These are phyloP conservation scores for Protomyces pachydermus DNA, from an alignment of 1,139 yeast species.

Conservation along the genomic window DNA sequence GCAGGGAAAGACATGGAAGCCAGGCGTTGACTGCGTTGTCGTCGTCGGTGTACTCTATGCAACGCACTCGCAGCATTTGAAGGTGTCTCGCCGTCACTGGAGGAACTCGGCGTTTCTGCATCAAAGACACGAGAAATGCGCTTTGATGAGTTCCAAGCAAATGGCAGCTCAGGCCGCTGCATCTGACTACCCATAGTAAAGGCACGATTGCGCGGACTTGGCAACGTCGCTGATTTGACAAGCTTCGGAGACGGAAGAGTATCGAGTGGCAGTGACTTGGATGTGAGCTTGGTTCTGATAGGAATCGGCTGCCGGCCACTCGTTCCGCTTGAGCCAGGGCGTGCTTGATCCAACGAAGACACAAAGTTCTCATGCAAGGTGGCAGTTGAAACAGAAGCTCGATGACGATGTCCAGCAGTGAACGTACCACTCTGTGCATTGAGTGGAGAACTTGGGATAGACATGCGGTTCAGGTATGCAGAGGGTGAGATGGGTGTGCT, in stretches of 20 bases:
- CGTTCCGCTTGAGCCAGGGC: neutral
- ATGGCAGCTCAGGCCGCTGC: conserved; percentile 22
- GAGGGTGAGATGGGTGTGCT: conserved; percentile 31
- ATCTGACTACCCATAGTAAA: conserved; percentile 19
- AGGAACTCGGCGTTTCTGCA: conserved; percentile 51
- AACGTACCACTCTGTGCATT: neutral
- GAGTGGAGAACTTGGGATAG: conserved; percentile 32
- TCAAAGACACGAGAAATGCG: conserved; percentile 42
- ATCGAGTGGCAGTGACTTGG: conserved; percentile 20
- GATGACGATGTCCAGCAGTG: neutral
- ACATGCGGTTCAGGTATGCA: conserved; percentile 20
- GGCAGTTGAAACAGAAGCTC: neutral
- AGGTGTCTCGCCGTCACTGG: conserved; percentile 64
- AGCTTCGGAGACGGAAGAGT: conserved; percentile 23
- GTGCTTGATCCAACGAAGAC: neutral
- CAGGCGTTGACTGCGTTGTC: conserved; percentile 49
- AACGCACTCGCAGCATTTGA: conserved; percentile 46
- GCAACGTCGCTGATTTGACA: conserved; percentile 8
- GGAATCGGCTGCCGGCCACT: neutral
- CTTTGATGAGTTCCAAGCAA: conserved; percentile 5
- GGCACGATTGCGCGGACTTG: conserved; percentile 11
- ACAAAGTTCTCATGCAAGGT: neutral
- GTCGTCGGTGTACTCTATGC: conserved; percentile 53
- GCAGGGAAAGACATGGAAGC: conserved; percentile 31
- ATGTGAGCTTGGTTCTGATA: conserved; percentile 3